phyloP scores from a whole-genome alignment of 2,329 filamentous ascomycete species.

The Elsinoe perseae region DNA sequence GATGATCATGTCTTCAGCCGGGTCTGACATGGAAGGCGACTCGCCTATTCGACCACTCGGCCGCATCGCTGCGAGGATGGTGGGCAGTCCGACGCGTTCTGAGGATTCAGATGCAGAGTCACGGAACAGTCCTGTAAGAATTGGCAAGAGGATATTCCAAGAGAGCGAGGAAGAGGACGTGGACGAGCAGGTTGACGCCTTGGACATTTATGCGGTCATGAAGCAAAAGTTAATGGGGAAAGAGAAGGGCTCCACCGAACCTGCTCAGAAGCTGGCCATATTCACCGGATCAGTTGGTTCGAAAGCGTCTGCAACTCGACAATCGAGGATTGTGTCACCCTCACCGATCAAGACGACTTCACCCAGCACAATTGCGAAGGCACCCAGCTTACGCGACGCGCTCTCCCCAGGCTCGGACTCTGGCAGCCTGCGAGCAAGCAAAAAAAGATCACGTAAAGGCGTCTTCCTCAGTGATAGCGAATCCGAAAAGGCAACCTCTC shows the following conservation, averaged over 20 bases:
- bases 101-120: not conserved
- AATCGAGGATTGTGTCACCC: not conserved
- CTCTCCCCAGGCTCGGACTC: slow-evolving; percentile 2
- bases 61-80: slow-evolving; percentile 1
- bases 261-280: not conserved
- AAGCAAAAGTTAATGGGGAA: not conserved
- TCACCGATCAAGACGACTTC: not conserved
- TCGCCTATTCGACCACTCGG: slow-evolving; percentile 3
- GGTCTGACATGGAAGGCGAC: not conserved
- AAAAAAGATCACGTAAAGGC: not conserved
- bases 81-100: not conserved
- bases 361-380: not conserved
- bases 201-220: slow-evolving; percentile 13
- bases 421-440: not conserved
- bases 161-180: slow-evolving; percentile 11
- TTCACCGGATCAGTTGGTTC: not conserved
- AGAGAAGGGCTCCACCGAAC: not conserved
- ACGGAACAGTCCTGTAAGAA: not conserved
- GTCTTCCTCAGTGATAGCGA: slow-evolving; percentile 2
- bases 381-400: not conserved
- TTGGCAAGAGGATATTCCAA: slow-evolving; percentile 7
- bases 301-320: not conserved
- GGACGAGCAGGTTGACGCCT: not conserved
- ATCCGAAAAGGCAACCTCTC: not conserved
- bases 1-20: not conserved